phyloP scores from a whole-genome alignment of 192 early-diverging fungal species.

The Phycomyces blakesleeanus region DNA sequence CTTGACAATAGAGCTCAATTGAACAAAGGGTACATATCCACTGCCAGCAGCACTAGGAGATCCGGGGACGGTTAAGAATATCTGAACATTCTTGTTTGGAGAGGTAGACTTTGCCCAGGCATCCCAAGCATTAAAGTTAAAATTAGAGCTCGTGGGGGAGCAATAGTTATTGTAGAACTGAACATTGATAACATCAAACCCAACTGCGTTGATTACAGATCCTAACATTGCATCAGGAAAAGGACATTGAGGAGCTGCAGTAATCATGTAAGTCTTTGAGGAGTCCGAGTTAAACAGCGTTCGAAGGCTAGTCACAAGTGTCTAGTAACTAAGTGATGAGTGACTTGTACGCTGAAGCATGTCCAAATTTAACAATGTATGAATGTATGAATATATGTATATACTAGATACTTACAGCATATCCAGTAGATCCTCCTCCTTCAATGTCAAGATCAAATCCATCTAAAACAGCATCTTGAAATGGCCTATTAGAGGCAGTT shows the following conservation, averaged over 20 bases:
- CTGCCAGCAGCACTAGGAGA: slow-evolving; percentile 52
- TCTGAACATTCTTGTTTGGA: slow-evolving; percentile 60
- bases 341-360: no score
- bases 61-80: slow-evolving; percentile 70
- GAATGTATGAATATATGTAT: no score
- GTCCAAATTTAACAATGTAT: no score
- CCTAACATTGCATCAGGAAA: slow-evolving; percentile 72
- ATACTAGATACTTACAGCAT: slow-evolving; percentile 38
- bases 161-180: slow-evolving; percentile 88
- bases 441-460: slow-evolving; percentile 63
- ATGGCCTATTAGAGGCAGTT: slow-evolving; percentile 56
- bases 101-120: slow-evolving; percentile 58
- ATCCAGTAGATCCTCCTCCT: slow-evolving; percentile 55
- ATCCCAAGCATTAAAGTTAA: slow-evolving; percentile 75
- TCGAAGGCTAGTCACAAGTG: slow-evolving; percentile 56
- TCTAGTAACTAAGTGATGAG: background rate
- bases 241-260: slow-evolving; percentile 72
- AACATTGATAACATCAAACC: slow-evolving; percentile 65
- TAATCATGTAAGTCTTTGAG: slow-evolving; percentile 52
- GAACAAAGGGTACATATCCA: slow-evolving; percentile 48
- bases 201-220: slow-evolving; percentile 51
- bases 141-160: slow-evolving; percentile 44
- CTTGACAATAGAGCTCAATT: slow-evolving; percentile 49
- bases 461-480: slow-evolving; percentile 59
- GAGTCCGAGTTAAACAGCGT: slow-evolving; percentile 46